A percentile compares a stretch with the other conserved stretches of the same genome.
Conservation (phyloP, 169 alveolate genomes). For the Plasmodium vinckei region DNA sequence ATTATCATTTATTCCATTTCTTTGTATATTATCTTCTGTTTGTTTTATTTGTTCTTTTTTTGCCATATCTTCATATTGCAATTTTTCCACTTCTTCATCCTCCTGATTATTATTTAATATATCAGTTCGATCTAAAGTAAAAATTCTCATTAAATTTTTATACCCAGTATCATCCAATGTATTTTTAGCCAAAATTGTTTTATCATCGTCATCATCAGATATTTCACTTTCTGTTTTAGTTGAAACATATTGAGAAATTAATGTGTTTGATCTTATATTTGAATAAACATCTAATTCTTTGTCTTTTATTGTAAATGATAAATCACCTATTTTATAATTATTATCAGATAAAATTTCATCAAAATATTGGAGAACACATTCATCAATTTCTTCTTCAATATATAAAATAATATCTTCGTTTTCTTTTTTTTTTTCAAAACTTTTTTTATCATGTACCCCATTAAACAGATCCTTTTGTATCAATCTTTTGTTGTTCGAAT, state of each 20-base stretch:
- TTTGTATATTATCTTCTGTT: neutral
- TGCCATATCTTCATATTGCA: neutral
- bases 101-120: neutral
- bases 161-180: conserved; percentile 65
- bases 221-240: conserved; percentile 27
- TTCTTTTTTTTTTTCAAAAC: neutral
- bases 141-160: conserved; percentile 39
- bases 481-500: conserved; percentile 26
- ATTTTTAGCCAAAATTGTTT: neutral
- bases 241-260: conserved; percentile 10
- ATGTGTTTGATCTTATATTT: conserved; percentile 33
- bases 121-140: conserved; percentile 43
- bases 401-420: conserved; percentile 13
- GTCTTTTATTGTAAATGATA: conserved; percentile 39
- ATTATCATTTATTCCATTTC: neutral
- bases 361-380: conserved; percentile 7
- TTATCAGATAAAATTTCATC: conserved; percentile 16
- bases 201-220: conserved; percentile 12
- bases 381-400: conserved; percentile 34
- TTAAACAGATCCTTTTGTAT: conserved; percentile 7
- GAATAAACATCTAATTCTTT: conserved; percentile 3
- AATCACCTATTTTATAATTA: conserved; percentile 54
- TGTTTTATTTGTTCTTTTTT: neutral
- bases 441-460: neutral
- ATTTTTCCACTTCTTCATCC: neutral